These are phyloP conservation scores for Fusarium napiforme DNA, from an alignment of 2,329 filamentous ascomycete genomes.

Conservation along the genomic window DNA sequence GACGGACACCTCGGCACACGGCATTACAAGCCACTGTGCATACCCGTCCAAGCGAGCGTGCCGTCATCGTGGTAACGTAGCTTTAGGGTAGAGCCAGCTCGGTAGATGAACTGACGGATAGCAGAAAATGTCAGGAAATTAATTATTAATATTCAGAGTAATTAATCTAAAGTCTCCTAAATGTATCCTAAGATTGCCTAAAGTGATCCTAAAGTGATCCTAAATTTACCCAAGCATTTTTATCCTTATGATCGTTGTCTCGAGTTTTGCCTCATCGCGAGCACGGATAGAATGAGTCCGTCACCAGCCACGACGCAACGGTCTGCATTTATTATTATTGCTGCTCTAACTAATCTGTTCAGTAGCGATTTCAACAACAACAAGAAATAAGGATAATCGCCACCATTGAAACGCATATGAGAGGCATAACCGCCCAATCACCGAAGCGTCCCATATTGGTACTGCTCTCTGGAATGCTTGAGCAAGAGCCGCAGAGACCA, in stretches of 20 bases:
- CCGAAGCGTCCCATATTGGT: neutral
- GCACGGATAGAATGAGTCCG: neutral
- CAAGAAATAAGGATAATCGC: neutral
- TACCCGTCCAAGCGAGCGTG: conserved; percentile 8
- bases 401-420: neutral
- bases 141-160: too few relatives aligned
- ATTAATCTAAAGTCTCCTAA: neutral
- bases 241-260: neutral
- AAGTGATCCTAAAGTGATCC: neutral
- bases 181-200: too few relatives aligned
- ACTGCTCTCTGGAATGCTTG: neutral
- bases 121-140: neutral
- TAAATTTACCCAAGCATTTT: neutral
- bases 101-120: rapidly evolving
- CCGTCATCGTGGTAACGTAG: neutral
- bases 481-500: neutral
- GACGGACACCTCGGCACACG: conserved; percentile 13
- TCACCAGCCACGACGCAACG: too few relatives aligned
- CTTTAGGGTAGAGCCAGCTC: neutral
- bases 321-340: too few relatives aligned
- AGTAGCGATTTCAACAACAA: neutral
- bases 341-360: neutral
- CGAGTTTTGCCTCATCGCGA: neutral
- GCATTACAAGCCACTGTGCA: neutral
- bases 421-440: neutral